phyloP scores from a whole-genome alignment of 78 protist genomes.

The Chrysochromulina parva region DNA sequence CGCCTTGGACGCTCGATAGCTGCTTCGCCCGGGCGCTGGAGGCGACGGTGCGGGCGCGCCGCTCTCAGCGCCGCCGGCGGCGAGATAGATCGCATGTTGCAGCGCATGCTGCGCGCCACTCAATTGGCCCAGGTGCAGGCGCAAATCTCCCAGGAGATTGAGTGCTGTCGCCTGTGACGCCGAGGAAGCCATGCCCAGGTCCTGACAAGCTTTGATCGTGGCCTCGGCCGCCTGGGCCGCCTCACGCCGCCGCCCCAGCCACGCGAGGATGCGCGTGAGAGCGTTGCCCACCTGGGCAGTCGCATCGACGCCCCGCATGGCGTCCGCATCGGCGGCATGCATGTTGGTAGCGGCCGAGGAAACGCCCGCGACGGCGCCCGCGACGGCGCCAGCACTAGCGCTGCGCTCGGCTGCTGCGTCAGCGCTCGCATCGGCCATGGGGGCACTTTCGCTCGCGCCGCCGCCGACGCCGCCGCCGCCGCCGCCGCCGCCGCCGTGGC shows the following conservation, averaged over 20 bases:
- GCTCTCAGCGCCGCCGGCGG: no score
- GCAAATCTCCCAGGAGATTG: background rate
- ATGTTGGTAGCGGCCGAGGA: no score
- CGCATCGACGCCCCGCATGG: background rate
- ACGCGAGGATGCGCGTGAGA: background rate
- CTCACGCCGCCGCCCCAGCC: background rate
- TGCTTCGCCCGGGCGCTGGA: no score
- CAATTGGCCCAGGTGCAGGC: background rate
- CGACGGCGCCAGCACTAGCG: no score
- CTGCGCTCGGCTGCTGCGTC: no score
- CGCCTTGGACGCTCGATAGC: no score
- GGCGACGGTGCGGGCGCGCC: no score
- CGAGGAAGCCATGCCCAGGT: background rate
- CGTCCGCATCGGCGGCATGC: background rate
- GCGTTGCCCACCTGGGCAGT: background rate
- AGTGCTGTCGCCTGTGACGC: background rate
- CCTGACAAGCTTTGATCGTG: background rate
- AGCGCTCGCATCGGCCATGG: no score
- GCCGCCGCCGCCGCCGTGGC: background rate
- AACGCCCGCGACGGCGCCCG: no score
- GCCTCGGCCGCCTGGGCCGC: background rate
- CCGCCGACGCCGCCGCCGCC: background rate
- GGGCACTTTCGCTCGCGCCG: no score
- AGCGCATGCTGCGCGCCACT: background rate
- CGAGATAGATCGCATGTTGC: background rate